A percentile compares a stretch with the other conserved stretches of the same genome.
Evolutionary conservation across 192 early-diverging fungal species (phyloP).

Genomic region (Blastocladiella britannica): DNA sequence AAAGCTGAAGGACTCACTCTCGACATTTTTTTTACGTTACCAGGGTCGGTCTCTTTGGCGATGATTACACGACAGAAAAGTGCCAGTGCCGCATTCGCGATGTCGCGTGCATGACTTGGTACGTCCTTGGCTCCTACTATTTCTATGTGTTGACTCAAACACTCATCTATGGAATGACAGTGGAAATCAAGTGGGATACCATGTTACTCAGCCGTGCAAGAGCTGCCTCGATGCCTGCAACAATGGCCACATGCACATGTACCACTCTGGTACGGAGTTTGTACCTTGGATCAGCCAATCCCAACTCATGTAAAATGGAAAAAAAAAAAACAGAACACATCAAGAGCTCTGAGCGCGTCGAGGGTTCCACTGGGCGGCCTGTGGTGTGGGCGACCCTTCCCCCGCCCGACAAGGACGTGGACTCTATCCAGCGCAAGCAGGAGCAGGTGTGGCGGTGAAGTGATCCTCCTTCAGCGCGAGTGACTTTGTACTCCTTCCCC

Average conservation of each 20-base stretch:
- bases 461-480: not conserved
- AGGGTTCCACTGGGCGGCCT: not conserved
- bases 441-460: too few relatives aligned
- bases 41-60: constrained; percentile 41
- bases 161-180: constrained; percentile 7
- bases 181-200: constrained; percentile 57
- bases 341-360: not conserved
- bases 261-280: not conserved
- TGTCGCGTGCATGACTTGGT: constrained; percentile 46
- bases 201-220: constrained; percentile 65
- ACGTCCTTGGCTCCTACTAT: constrained; percentile 5
- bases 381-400: not conserved
- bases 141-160: constrained; percentile 2
- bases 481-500: too few relatives aligned
- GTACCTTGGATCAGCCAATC: not conserved
- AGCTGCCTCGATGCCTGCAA: constrained; percentile 75
- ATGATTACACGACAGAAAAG: constrained; percentile 44
- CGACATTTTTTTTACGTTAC: constrained; percentile 3
- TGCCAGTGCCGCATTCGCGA: constrained; percentile 53
- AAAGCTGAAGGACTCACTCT: not conserved
- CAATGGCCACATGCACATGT: constrained; percentile 61
- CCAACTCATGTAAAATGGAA: not conserved
- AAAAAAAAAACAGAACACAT: not conserved
- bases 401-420: not conserved
- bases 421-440: too few relatives aligned